Evolutionary conservation across 108 stramenopile species (phyloP).

Genomic region (Nannochloropsis oceanica): DNA sequence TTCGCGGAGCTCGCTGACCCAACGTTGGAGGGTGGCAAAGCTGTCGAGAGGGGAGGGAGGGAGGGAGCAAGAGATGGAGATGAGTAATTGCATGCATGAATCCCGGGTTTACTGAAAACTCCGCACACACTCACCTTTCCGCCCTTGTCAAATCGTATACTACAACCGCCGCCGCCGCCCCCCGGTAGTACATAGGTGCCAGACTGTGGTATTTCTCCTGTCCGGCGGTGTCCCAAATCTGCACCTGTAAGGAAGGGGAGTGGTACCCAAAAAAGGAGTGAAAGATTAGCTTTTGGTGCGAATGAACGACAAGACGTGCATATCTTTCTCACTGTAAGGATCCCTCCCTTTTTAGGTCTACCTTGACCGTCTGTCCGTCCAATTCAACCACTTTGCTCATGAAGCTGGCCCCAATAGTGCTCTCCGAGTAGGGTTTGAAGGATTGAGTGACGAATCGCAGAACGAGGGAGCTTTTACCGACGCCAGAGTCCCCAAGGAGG

Average conservation of each 20-base stretch:
- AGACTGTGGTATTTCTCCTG: constrained; percentile 68
- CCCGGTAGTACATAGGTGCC: constrained; percentile 61
- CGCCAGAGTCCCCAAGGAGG: constrained; percentile 27
- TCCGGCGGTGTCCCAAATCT: constrained; percentile 77
- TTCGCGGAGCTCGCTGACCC: constrained; percentile 36
- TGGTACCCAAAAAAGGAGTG: not conserved
- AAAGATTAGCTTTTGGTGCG: not conserved
- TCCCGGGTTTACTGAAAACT: not conserved
- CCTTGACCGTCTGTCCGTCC: constrained; percentile 34
- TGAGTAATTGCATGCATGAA: not conserved
- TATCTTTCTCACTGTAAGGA: not conserved
- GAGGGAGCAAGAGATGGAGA: not conserved
- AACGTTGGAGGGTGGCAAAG: constrained; percentile 40
- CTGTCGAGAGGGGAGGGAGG: constrained; percentile 23
- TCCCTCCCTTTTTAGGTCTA: constrained; percentile 6
- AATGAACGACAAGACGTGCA: not conserved
- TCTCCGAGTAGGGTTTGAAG: constrained; percentile 40
- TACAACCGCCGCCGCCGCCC: constrained; percentile 44
- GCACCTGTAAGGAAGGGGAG: not conserved
- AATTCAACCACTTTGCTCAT: not conserved
- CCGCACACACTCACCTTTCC: not conserved
- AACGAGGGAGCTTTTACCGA: constrained; percentile 39
- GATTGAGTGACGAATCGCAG: constrained; percentile 40
- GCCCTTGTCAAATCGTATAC: constrained; percentile 37
- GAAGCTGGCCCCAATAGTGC: constrained; percentile 20